These are phyloP conservation scores for Xylariomycetidae sp. DNA, from an alignment of 2,329 filamentous ascomycete species.

Conservation along the genomic window DNA sequence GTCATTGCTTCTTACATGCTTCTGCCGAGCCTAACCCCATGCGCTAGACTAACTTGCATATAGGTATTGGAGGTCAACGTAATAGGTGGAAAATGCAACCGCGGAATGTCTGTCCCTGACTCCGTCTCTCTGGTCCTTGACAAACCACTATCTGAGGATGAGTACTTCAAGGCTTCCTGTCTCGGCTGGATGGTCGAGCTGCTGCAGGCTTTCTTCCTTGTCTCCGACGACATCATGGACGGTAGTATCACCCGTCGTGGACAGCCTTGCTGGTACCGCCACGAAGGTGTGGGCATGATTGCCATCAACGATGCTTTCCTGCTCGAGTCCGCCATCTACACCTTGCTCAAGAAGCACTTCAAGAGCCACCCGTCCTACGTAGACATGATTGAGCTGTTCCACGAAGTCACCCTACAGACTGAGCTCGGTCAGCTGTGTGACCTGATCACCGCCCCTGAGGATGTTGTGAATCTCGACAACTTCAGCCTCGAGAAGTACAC, in stretches of 20 bases:
- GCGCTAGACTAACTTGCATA: conserved; percentile 13
- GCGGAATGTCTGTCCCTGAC: conserved; percentile 96
- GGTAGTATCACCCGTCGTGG: conserved; percentile 89
- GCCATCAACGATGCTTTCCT: conserved; percentile 99
- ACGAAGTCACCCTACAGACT: conserved; percentile 89
- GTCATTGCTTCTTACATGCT: conserved; percentile 12
- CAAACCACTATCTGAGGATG: conserved; percentile 66
- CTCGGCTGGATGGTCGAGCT: conserved; percentile 98
- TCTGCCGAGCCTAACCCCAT: conserved; percentile 3
- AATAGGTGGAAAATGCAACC: conserved; percentile 95
- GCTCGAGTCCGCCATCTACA: conserved; percentile 87
- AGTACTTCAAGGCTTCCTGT: conserved; percentile 84
- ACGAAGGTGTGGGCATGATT: conserved; percentile 84
- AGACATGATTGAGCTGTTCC: conserved; percentile 92
- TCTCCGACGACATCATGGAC: conserved; percentile 99
- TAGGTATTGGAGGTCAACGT: conserved; percentile 83
- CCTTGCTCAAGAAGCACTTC: conserved; percentile 92
- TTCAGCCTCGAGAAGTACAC: conserved; percentile 93
- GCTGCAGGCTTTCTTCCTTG: conserved; percentile 97
- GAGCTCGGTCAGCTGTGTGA: conserved; percentile 95
- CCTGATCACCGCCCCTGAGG: conserved; percentile 91
- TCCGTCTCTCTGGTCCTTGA: conserved; percentile 75
- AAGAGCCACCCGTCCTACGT: conserved; percentile 80
- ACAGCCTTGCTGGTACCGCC: conserved; percentile 93
- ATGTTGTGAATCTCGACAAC: conserved; percentile 86